Conservation (phyloP, 352 stramenopile genomes). For the Phytophthora megakarya region DNA sequence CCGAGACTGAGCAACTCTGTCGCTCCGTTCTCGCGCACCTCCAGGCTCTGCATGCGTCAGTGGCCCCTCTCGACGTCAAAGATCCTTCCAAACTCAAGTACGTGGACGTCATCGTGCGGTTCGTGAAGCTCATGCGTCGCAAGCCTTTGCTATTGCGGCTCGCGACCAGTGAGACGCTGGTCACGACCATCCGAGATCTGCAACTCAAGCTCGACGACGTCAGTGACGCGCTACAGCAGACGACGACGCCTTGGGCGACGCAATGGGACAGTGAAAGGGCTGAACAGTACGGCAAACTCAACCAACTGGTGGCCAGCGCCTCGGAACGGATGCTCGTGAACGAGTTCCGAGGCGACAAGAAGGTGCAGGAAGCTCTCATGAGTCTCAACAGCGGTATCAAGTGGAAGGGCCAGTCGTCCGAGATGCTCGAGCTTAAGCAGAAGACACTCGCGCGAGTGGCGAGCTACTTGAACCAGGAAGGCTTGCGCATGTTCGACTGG, state of each 20-base stretch:
- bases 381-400: conserved; percentile 14
- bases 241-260: conserved; percentile 10
- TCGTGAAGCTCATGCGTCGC: conserved; percentile 20
- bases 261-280: conserved; percentile 2
- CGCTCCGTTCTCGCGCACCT: conserved; percentile 4
- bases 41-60: conserved; percentile 12
- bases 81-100: conserved; percentile 48
- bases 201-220: conserved; percentile 27
- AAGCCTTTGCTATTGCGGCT: conserved; percentile 33
- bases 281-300: conserved; percentile 18
- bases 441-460: conserved; percentile 15
- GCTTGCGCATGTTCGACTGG: conserved; percentile 25
- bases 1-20: conserved; percentile 14
- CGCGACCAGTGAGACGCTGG: conserved; percentile 13
- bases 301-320: neutral
- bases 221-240: neutral
- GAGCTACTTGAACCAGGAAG: conserved; percentile 2
- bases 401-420: neutral
- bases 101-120: conserved; percentile 8
- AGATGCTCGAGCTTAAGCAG: conserved; percentile 26
- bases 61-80: conserved; percentile 29
- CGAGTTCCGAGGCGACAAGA: conserved; percentile 21
- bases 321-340: conserved; percentile 19
- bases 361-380: conserved; percentile 31
- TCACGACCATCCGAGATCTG: conserved; percentile 8